Evolutionary conservation across 1,139 yeast genomes (phyloP).

Genomic region (Yamadazyma pseudoaaseri): DNA sequence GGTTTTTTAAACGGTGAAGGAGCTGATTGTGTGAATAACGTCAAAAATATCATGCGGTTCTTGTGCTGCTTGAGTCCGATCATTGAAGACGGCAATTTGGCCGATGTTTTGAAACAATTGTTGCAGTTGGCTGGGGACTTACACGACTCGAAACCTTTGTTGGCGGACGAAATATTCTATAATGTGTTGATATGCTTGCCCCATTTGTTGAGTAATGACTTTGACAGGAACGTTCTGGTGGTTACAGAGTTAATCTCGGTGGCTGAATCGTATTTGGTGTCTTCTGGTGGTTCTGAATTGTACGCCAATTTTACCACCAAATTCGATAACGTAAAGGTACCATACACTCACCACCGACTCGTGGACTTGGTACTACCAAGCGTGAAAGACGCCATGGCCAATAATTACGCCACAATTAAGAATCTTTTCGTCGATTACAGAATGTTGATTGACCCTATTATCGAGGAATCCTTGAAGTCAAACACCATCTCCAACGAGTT

Average conservation of each 20-base stretch:
- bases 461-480: slow-evolving; percentile 31
- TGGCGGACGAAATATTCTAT: slow-evolving; percentile 69
- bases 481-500: slow-evolving; percentile 40
- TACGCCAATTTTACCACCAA: slow-evolving; percentile 39
- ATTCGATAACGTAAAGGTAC: slow-evolving; percentile 33
- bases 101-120: slow-evolving; percentile 53
- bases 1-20: slow-evolving; percentile 11
- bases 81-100: slow-evolving; percentile 51
- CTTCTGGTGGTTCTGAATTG: slow-evolving; percentile 23
- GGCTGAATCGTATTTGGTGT: slow-evolving; percentile 36
- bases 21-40: slow-evolving; percentile 67
- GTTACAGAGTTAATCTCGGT: slow-evolving; percentile 45
- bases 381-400: slow-evolving; percentile 34
- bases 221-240: slow-evolving; percentile 29
- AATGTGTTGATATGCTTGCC: slow-evolving; percentile 70
- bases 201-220: slow-evolving; percentile 54
- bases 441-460: slow-evolving; percentile 35
- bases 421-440: slow-evolving; percentile 34
- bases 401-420: slow-evolving; percentile 27
- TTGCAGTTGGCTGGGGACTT: slow-evolving; percentile 56
- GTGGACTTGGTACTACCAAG: slow-evolving; percentile 56
- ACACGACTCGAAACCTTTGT: slow-evolving; percentile 23
- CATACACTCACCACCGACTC: slow-evolving; percentile 55
- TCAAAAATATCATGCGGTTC: slow-evolving; percentile 71
- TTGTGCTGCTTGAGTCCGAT: slow-evolving; percentile 65